Evolutionary conservation across 2,329 filamentous ascomycete species (phyloP), one percentile per base, ranked within the genome.

Genomic region (Venturia asperata): DNA sequence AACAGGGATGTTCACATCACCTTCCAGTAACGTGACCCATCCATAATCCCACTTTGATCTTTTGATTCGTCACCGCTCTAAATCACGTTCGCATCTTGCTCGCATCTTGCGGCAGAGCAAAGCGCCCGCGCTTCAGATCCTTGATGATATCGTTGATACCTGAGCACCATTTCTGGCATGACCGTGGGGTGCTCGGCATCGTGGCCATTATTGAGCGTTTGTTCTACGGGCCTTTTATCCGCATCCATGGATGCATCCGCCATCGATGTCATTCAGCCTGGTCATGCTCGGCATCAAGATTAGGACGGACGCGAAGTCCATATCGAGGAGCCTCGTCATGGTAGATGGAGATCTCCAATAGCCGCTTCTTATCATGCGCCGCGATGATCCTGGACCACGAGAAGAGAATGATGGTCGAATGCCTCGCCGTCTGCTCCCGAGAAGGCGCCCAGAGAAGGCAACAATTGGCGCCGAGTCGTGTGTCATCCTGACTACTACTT

Each of bases 151-250:
- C 5, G 49, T 15, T 55, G 42, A n/a, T n/a, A n/a, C 15, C 15
- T 24, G 17, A 34, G 49, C 34, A 55, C 49, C 5, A 3, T 30
- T 55, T 6, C 6, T 55, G 3, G n/a, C 24, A 24, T 34, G 49
- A 19, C 30, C 49, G 49, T 55, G 49, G 24, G 49, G 15, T 15
- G 49, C 30, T 34, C 30, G 30, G 30, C 30, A 34, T 34, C 30
- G 30, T 34, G 30, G 30, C 30, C 30, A 24, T 11, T 15, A 24
- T 17, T 47, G 7, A 47, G 17, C 45, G 45, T 47, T 6, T 47
- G 49, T 55, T 2, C 49, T 55, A 34, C 49, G 52, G 52, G 52
- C 30, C 30, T 56, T 56, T 37, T 34, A 56, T 56, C 52, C 52
- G 52, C 52, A 37, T 56, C 21, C 15, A n/a, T 21, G 52, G 11